Base-by-base conservation (phyloP, 352 stramenopile genomes). In the Globisporangium iwayamae region DNA sequence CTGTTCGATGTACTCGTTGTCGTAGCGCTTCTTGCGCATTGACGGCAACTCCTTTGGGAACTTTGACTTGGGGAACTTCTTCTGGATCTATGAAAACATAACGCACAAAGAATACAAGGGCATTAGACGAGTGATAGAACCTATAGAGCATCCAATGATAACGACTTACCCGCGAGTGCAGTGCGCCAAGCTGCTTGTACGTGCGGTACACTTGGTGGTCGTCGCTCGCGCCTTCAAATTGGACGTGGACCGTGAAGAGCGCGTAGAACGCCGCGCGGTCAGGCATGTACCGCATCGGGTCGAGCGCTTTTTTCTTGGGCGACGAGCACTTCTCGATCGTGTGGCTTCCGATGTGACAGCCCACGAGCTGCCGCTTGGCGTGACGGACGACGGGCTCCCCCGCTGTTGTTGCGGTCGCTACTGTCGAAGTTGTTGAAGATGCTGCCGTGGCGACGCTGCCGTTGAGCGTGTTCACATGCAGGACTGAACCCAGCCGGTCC, bases 1-100 rank as follows among this genome's bases (percentile, higher is more conserved):
- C n/a, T 88, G 69, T 56, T 89, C 72, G 60, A 93, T 88, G 72
- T 93, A 93, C 51, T 79, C 68, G 61, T 84, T 87, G 67, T 90
- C 78, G 53, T 88, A 86, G 53, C 81, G 83, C 58, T 90, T 89
- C 38, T 79, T 84, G 56, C 79, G 75, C 78, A 93, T 86, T 2
- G 76, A 66, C 13, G 83, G 83, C 39, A 93, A 66, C 3, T 85
- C 72, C 38, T 78, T 76, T 8, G 81, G 81, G 45, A 91, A 34
- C 32, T 84, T 76, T 9, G 81, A 87, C 68, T 86, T 87, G 30
- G 83, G 83, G 46, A 89, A 93, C 53, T 83, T 93, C 60, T 89
- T 91, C 20, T 83, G 56, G 25, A 92, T 67, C 79, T 89, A 69
- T 7, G 32, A 36, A 36, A 8, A 54, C 14, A 14, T 32, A 11